A percentile compares a stretch with the other conserved stretches of the same genome.
Evolutionary conservation across 352 stramenopile genomes (phyloP).

Genomic region (Pythium periplocum): DNA sequence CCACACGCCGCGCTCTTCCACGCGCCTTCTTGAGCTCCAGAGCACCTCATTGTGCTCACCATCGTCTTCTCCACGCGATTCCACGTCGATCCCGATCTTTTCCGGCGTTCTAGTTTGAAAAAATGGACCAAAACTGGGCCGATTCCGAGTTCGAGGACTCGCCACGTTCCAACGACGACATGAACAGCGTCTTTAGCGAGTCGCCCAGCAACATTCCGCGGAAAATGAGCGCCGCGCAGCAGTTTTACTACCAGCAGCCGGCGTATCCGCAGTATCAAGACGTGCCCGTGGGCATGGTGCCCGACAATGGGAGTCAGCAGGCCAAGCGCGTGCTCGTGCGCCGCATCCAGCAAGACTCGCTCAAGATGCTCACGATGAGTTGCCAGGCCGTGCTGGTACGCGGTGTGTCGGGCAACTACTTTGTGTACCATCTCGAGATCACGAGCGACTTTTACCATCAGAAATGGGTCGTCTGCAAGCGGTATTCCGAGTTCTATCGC

Average conservation of each 20-base stretch:
- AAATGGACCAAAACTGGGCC: constrained; percentile 27
- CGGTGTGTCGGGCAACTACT: constrained; percentile 71
- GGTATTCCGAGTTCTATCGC: constrained; percentile 83
- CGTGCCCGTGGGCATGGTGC: constrained; percentile 56
- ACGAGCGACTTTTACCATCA: constrained; percentile 88
- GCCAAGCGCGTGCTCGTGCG: constrained; percentile 68
- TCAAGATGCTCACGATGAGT: constrained; percentile 67
- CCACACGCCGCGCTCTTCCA: too few species aligned
- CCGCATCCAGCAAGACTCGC: constrained; percentile 70
- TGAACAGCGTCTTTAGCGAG: constrained; percentile 69
- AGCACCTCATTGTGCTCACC: too few species aligned
- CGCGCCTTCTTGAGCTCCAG: too few species aligned
- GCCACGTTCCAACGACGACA: constrained; percentile 52
- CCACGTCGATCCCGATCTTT: too few species aligned
- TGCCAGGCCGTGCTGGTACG: constrained; percentile 74
- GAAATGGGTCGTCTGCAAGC: constrained; percentile 86
- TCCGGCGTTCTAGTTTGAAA: too few species aligned
- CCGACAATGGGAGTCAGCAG: constrained; percentile 29
- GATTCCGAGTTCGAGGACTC: constrained; percentile 77
- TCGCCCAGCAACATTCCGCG: constrained; percentile 28
- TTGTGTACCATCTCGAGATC: constrained; percentile 83
- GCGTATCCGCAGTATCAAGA: constrained; percentile 24
- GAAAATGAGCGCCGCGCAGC: neutral
- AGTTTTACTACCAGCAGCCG: constrained; percentile 14
- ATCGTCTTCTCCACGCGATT: too few species aligned